These are phyloP conservation scores for Hypoxylon trugodes DNA, from an alignment of 495 filamentous ascomycete genomes.

Conservation along the genomic window DNA sequence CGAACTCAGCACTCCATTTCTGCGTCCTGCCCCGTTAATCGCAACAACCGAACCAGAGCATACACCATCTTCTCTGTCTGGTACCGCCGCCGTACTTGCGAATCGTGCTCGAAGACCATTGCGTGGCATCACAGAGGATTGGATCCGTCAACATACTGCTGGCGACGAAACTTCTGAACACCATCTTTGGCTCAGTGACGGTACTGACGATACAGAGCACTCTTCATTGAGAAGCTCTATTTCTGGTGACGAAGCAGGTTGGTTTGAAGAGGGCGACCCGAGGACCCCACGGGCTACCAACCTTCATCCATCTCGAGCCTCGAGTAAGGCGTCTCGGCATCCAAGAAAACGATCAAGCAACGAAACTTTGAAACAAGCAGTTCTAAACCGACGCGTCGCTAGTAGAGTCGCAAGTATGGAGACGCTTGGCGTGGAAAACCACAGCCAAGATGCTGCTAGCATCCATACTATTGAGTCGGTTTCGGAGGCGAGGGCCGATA, in stretches of 20 bases:
- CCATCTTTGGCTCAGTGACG: slow-evolving; percentile 79
- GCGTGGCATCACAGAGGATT: slow-evolving; percentile 76
- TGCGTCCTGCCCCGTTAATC: slow-evolving; percentile 56
- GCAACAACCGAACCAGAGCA: slow-evolving; percentile 47
- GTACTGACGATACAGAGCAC: slow-evolving; percentile 68
- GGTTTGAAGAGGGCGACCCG: slow-evolving; percentile 51
- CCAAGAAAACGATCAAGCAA: slow-evolving; percentile 63
- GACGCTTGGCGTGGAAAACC: slow-evolving; percentile 43
- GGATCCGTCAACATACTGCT: slow-evolving; percentile 77
- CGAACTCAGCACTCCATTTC: slow-evolving; percentile 61
- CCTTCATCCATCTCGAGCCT: slow-evolving; percentile 46
- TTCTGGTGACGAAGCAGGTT: slow-evolving; percentile 55
- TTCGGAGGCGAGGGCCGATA: slow-evolving; percentile 42
- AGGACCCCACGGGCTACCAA: slow-evolving; percentile 55
- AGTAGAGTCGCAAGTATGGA: slow-evolving; percentile 48
- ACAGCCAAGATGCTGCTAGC: slow-evolving; percentile 43
- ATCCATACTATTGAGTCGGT: slow-evolving; percentile 40
- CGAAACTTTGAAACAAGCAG: slow-evolving; percentile 70
- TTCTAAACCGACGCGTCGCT: slow-evolving; percentile 54
- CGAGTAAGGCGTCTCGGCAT: slow-evolving; percentile 46
- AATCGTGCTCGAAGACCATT: slow-evolving; percentile 62
- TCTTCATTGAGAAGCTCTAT: slow-evolving; percentile 68
- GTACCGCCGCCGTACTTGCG: slow-evolving; percentile 61
- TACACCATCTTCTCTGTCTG: slow-evolving; percentile 56
- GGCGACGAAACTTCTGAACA: slow-evolving; percentile 68